Evolutionary conservation across 2,329 filamentous ascomycete species (phyloP).

Genomic region (Ophiostoma sp.): DNA sequence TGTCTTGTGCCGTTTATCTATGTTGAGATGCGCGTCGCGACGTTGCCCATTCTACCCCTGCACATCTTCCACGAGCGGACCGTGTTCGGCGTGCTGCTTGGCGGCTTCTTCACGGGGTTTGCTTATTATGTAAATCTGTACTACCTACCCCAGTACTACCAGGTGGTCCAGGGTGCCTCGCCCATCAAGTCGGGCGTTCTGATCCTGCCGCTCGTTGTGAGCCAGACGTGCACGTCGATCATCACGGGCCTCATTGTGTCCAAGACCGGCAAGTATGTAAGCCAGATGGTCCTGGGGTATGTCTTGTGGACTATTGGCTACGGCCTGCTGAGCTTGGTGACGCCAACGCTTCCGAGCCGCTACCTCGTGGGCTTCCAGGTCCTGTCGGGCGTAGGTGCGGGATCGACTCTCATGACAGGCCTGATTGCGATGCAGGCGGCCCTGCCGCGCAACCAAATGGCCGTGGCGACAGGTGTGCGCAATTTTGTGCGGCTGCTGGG

Average conservation of each 20-base stretch:
- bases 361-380: constrained; percentile 23
- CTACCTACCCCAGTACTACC: constrained; percentile 26
- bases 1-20: constrained; percentile 20
- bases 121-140: constrained; percentile 25
- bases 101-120: constrained; percentile 25
- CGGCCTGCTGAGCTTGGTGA: constrained; percentile 20
- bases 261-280: constrained; percentile 23
- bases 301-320: constrained; percentile 22
- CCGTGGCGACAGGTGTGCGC: constrained; percentile 24
- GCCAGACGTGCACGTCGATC: constrained; percentile 24
- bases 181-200: constrained; percentile 23
- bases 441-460: constrained; percentile 20
- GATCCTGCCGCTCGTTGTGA: constrained; percentile 22
- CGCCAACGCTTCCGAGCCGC: constrained; percentile 15
- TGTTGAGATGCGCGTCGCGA: constrained; percentile 17
- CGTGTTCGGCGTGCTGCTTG: constrained; percentile 18
- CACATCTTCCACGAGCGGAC: constrained; percentile 23
- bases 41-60: constrained; percentile 16
- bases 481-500: constrained; percentile 24
- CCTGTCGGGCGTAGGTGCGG: constrained; percentile 21
- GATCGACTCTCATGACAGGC: constrained; percentile 23
- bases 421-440: constrained; percentile 23
- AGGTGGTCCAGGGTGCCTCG: constrained; percentile 24
- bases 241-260: constrained; percentile 20
- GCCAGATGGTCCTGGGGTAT: constrained; percentile 14